Evolutionary conservation across 2,329 filamentous ascomycete genomes (phyloP).

Genomic region (Nemania serpens): DNA sequence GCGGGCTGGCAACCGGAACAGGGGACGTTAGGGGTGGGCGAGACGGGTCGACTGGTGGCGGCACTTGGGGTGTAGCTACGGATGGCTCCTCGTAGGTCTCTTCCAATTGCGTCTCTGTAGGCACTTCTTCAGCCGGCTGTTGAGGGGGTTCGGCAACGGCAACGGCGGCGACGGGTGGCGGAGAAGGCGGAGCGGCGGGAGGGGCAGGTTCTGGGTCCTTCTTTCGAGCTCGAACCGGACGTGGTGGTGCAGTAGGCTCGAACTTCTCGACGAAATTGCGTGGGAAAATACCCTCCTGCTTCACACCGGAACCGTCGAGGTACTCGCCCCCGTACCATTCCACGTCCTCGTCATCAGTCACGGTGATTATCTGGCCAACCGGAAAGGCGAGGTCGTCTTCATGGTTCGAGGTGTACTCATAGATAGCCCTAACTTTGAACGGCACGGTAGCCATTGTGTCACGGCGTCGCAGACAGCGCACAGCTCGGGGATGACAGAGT

Average conservation of each 20-base stretch:
- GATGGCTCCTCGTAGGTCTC: conserved; percentile 42
- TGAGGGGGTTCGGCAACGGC: conserved; percentile 36
- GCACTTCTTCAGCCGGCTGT: conserved; percentile 32
- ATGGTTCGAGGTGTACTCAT: conserved; percentile 90
- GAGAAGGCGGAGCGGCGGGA: conserved; percentile 44
- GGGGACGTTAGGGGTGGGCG: conserved; percentile 37
- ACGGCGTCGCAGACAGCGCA: conserved; percentile 18
- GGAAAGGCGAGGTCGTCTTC: conserved; percentile 93
- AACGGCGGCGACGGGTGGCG: conserved; percentile 41
- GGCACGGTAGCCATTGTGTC: conserved; percentile 68
- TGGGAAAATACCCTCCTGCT: conserved; percentile 86
- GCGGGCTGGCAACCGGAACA: conserved; percentile 44
- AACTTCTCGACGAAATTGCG: conserved; percentile 97
- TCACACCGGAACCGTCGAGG: conserved; percentile 72
- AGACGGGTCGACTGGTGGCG: conserved; percentile 34
- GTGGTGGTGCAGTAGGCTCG: conserved; percentile 86
- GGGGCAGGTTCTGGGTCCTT: conserved; percentile 55
- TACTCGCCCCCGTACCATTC: conserved; percentile 96
- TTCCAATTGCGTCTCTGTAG: conserved; percentile 25
- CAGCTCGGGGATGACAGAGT: conserved; percentile 17
- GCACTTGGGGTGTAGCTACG: conserved; percentile 35
- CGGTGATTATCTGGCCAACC: conserved; percentile 86
- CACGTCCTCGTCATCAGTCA: conserved; percentile 87
- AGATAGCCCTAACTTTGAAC: conserved; percentile 95
- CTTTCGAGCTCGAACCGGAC: conserved; percentile 78